Evolutionary conservation across 78 protist species (phyloP).

Genomic region (Parvularia atlantis): DNA sequence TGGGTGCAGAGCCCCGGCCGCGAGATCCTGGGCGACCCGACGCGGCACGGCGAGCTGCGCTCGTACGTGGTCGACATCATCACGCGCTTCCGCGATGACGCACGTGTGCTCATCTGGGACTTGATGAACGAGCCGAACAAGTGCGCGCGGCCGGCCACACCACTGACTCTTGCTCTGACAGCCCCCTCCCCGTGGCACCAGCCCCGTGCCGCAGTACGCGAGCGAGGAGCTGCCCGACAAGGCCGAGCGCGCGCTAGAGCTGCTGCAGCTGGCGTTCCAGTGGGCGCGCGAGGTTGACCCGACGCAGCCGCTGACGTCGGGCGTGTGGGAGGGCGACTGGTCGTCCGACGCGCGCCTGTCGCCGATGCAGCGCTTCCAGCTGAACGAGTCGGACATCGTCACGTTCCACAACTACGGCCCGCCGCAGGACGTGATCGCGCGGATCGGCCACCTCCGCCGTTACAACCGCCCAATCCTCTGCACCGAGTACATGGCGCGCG

Average conservation of each 20-base stretch:
- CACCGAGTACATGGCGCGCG: background rate
- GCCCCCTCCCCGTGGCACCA: too few relatives aligned
- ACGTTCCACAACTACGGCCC: background rate
- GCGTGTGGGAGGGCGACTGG: slow-evolving; percentile 3
- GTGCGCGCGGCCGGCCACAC: background rate
- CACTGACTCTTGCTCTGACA: too few relatives aligned
- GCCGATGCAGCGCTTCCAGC: background rate
- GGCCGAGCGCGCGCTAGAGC: background rate
- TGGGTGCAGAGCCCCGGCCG: background rate
- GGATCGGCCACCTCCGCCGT: background rate
- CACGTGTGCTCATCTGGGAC: background rate
- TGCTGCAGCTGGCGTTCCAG: background rate
- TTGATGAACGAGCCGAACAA: background rate
- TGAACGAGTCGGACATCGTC: background rate
- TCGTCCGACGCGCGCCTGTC: too few relatives aligned
- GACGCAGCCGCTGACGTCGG: background rate
- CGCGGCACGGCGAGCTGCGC: too few relatives aligned
- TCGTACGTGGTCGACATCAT: background rate
- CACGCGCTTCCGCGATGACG: background rate
- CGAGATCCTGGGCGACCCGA: background rate
- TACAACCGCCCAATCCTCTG: background rate
- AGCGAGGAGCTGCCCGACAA: background rate
- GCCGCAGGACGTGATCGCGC: background rate
- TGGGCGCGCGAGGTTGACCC: background rate
- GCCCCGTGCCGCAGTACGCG: too few relatives aligned